phyloP scores from a whole-genome alignment of 305 asterid genomes.

The Lippia alba region DNA sequence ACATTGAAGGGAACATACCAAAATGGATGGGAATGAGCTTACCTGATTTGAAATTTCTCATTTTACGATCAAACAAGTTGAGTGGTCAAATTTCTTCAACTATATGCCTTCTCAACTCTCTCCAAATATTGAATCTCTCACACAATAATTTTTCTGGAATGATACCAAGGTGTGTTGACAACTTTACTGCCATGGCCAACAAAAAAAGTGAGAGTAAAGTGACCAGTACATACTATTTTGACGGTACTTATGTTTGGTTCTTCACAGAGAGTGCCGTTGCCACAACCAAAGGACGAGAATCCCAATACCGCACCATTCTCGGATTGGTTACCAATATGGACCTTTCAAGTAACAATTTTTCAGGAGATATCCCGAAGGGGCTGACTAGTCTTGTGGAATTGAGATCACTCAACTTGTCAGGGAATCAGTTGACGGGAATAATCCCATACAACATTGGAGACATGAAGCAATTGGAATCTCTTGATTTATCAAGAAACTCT shows the following conservation, averaged over 20 bases:
- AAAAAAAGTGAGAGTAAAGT: neutral
- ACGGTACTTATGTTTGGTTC: too few species aligned
- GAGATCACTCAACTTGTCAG: constrained; percentile 34
- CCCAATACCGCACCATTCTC: constrained; percentile 30
- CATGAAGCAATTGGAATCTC: too few species aligned
- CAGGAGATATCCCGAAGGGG: neutral
- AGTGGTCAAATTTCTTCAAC: constrained; percentile 36
- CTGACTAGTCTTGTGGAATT: constrained; percentile 33
- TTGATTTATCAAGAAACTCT: too few species aligned
- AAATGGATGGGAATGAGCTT: constrained; percentile 28
- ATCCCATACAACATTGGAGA: too few species aligned
- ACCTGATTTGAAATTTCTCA: constrained; percentile 17
- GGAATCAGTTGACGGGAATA: constrained; percentile 28
- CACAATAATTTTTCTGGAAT: constrained; percentile 38
- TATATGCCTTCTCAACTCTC: constrained; percentile 23
- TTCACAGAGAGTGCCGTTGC: neutral
- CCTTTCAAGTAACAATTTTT: constrained; percentile 28
- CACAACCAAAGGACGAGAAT: constrained; percentile 30
- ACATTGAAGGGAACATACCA: constrained; percentile 32
- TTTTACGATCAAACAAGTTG: constrained; percentile 41
- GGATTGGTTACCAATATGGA: constrained; percentile 35
- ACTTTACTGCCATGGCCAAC: constrained; percentile 42
- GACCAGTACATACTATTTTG: neutral
- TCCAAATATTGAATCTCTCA: constrained; percentile 51
- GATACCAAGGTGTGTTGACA: constrained; percentile 40